These are phyloP conservation scores for Parachlorella kessleri DNA, from an alignment of 139 green algal genomes.

Conservation along the genomic window DNA sequence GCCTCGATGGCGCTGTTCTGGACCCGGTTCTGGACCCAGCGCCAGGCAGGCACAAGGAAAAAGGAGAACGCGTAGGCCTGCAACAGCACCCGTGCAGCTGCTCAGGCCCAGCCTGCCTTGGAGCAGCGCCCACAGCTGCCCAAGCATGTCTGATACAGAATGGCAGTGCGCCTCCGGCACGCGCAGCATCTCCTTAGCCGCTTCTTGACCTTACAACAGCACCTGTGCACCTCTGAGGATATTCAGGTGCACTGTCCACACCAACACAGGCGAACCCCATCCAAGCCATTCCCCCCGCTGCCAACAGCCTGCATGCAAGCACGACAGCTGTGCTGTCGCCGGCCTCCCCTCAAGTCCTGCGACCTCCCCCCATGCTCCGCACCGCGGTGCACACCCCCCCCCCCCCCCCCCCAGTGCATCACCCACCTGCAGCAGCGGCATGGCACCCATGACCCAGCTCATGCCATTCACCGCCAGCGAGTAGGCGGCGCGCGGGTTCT, in stretches of 20 bases:
- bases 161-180: not conserved
- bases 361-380: not conserved
- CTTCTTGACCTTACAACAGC: not conserved
- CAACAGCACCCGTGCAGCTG: too few species aligned
- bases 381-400: not conserved
- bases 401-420: not conserved
- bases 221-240: not conserved
- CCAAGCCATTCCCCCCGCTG: too few species aligned
- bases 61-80: constrained; percentile 85
- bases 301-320: too few species aligned
- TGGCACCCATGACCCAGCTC: constrained; percentile 36
- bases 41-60: constrained; percentile 82
- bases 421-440: constrained; percentile 61
- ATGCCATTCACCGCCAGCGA: constrained; percentile 46
- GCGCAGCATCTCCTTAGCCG: not conserved
- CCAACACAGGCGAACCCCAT: too few species aligned
- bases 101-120: too few species aligned
- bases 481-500: constrained; percentile 39
- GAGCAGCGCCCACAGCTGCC: too few species aligned
- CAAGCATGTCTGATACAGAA: too few species aligned
- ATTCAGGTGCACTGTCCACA: not conserved
- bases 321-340: too few species aligned
- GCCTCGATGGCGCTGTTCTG: constrained; percentile 76
- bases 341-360: too few species aligned
- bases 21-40: constrained; percentile 53